Evolutionary conservation across 1,139 yeast species (phyloP), one percentile per base, ranked within the genome.

Genomic region (Yamadazyma dushanensis): DNA sequence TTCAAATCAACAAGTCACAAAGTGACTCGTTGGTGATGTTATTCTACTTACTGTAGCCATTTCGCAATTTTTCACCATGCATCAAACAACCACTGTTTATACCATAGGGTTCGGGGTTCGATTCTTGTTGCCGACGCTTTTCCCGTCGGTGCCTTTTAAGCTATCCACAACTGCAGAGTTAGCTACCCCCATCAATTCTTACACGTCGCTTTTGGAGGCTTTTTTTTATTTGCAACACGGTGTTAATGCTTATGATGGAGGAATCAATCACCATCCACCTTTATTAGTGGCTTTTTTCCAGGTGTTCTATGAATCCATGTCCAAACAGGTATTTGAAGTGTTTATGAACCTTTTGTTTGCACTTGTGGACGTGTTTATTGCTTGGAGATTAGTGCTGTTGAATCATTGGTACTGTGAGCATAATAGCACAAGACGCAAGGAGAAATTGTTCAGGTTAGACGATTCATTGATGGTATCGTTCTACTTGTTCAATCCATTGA

Each of bases 191-290:
- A 66, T 83, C 14, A 75, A 82, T 36, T 83, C 94, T 26, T 83
- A 71, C 57, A 72, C 63, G 40, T 70, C 84, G 30, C 64, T 94
- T 32, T 68, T 76, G 51, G 98, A 92, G 57, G 96, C 97, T 8
- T 69, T 88, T 31, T 89, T 76, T 54, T 75, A 86, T 43, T 61
- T 78, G 38, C 58, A 69, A n/a, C 74, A 80, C 44, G 71, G 72
- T 10, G 68, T 83, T 32, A 73, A 82, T 40, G 78, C 90, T 5
- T 90, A 89, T 51, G 79, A 78, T 41, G 95, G 96, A 14, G 95
- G 96, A 2, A 81, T 87, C 20, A 87, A 84, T 32, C 94, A 89
- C 56, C 95, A 88, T 53, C 74, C 95, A 4, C 96, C 96, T 1
- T 55, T 90, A 22, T 53, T 86, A 27, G 71, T 87, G 36, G 63